Base-by-base conservation (phyloP, 2,329 filamentous ascomycete genomes). In the Colletotrichum neosansevieriae region DNA sequence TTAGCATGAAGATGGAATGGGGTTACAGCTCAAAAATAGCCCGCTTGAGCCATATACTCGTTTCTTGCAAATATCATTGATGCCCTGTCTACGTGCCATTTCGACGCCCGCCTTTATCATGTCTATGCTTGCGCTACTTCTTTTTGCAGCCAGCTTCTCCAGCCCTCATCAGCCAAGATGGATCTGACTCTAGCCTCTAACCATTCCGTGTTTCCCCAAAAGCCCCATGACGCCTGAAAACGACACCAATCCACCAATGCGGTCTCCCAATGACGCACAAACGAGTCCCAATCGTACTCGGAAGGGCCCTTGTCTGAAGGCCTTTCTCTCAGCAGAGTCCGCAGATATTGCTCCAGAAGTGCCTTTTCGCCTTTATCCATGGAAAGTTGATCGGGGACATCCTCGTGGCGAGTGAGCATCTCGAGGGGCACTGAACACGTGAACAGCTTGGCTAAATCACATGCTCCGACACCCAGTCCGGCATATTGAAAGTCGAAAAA, bases 401-500 rank as follows among this genome's bases (percentile, higher is more conserved):
- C 60, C 0, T 72, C 68, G 0, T 59, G 54, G 5, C 71, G 73
- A 0, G 79, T 78, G 0, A 92, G 81, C 81, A 90, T 83, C 2
- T 77, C 70, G 6, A 87, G 42, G 0, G 89, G 88, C 0, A 91
- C 83, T 2, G 89, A 91, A 75, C 89, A 91, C 0, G 89, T 91
- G 68, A 91, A 90, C 0, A 91, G 76, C 73, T 91, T 91, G 2
- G 89, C 89, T 0, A 92, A 78, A 74, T 92, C 90, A 71, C 89
- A 89, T 0, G 88, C 89, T 0, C 90, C 89, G 0, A 91, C 75
- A 0, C 90, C 89, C 0, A 91, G 76, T 0, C 90, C 90, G 0
- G 86, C 84, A 71, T 92, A 92, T 72, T 92, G 90, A 63, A 92
- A 92, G 74, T 92, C 90, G 72, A 89, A 91, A 70, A 92, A 89